Evolutionary conservation across 805 yeast genomes (phyloP).

Genomic region (Candida lessepsii): DNA sequence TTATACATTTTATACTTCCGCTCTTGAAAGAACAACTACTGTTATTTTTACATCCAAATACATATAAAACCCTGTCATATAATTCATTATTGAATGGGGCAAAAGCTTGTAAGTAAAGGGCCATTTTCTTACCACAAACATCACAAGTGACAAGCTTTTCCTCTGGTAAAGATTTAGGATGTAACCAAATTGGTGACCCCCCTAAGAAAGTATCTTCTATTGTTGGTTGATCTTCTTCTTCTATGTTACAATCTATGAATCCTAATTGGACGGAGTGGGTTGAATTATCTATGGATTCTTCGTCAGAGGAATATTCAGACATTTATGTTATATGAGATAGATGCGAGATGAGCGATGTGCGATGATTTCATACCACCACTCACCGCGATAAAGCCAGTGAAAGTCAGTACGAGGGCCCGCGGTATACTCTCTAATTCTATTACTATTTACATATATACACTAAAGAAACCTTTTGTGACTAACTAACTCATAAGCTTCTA

Average conservation of each 20-base stretch:
- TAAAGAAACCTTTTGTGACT: slow-evolving; percentile 31
- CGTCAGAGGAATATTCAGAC: slow-evolving; percentile 52
- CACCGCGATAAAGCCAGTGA: too few relatives aligned
- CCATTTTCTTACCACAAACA: slow-evolving; percentile 61
- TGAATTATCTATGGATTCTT: slow-evolving; percentile 27
- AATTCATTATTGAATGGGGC: slow-evolving; percentile 71
- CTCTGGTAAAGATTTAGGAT: slow-evolving; percentile 56
- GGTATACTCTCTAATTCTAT: too few relatives aligned
- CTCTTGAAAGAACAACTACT: slow-evolving; percentile 59
- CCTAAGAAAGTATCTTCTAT: slow-evolving; percentile 80
- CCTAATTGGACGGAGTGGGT: slow-evolving; percentile 52
- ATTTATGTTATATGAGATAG: slow-evolving; percentile 1
- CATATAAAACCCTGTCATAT: slow-evolving; percentile 79
- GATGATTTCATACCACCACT: neutral
- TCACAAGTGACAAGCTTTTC: slow-evolving; percentile 57
- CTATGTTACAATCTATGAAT: slow-evolving; percentile 50
- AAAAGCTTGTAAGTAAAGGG: slow-evolving; percentile 72
- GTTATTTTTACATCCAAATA: slow-evolving; percentile 68
- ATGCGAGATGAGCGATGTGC: too few relatives aligned
- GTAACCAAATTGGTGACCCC: slow-evolving; percentile 66
- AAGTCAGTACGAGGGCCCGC: too few relatives aligned
- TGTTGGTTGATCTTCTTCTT: slow-evolving; percentile 37
- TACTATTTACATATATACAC: slow-evolving; percentile 22
- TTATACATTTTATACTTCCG: slow-evolving; percentile 71
- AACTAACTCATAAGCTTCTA: slow-evolving; percentile 71